Evolutionary conservation across 495 filamentous ascomycete genomes (phyloP), one percentile per base, ranked within the genome.

Genomic region (Daldinia loculata): DNA sequence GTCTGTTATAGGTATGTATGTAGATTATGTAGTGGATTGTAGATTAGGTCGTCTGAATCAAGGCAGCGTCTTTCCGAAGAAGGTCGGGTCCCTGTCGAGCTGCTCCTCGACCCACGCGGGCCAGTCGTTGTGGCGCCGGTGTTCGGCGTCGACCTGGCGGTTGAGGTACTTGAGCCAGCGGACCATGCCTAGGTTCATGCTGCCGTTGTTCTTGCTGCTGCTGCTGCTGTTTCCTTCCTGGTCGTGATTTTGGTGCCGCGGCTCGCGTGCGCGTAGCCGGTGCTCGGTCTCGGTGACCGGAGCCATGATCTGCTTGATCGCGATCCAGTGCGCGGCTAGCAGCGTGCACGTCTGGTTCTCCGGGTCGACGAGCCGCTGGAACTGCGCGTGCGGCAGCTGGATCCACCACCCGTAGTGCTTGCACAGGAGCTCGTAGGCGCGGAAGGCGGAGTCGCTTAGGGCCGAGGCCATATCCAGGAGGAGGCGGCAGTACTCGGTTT

Each of bases 311-410:
- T 84, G 79, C 75, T 88, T 85, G 17, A 89, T 57, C 7, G 86
- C 81, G 43, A 89, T 83, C 78, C 87, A 89, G 78, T 90, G 88
- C 38, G 86, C 67, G 14, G 84, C 82, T 7, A 91, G 73, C n/a
- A 89, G 74, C 41, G 85, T 74, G 6, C 79, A 77, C 12, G 83
- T 75, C 64, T 82, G 79, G 71, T 86, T 87, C 30, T 58, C 61
- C 17, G 85, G 80, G 66, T 85, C 80, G 67, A 88, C 80, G 45
- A 90, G 81, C 5, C 70, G 69, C 68, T 83, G 78, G 70, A 91
- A 91, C 43, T 86, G 77, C 1, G 77, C 75, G 70, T 89, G 83
- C 6, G 82, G 78, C 70, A 88, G 71, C 72, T 79, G 76, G 78
- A 84, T 83, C 83, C 83, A 84, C 83, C 83, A 84, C 6, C 19